Base-by-base conservation (phyloP, 108 stramenopile species). In the Fragilaria radians region DNA sequence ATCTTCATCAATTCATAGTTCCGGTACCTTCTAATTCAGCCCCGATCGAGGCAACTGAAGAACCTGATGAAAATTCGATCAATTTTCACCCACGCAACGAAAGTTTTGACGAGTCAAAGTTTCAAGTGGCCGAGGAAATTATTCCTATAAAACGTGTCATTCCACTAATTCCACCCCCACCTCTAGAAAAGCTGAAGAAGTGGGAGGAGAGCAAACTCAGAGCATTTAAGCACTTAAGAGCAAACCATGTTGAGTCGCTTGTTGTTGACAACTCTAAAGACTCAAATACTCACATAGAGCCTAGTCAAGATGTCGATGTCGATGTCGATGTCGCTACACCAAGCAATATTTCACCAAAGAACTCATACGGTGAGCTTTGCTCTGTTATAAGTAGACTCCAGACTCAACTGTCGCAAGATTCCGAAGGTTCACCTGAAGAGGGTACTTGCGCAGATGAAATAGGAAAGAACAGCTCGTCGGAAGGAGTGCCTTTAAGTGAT, bases 181-280 rank as follows among this genome's bases (percentile, higher is more conserved):
- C 82, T 9, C 69, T 70, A 32, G 85, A 80, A 29, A 86, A 83
- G 51, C 29, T 86, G 18, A 69, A 65, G 42, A 72, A 76, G 45
- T 86, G 80, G 82, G 73, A 79, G 59, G 71, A 73, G 48, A 60
- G 57, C 18, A 78, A 74, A 48, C 48, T 31, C 22, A 26, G 45
- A 3, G 57, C 66, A 3, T 48, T 31, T n/a, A 36, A 58, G 4
- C 54, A 62, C 32, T 47, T 66, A 18, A 61, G 46, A 3, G 49
- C 57, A 46, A 32, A 61, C 14, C 36, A 42, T 11, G 14, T 11
- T 42, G 14, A 42, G 11, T 7, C 36, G 36, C 36, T 7, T 7
- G 14, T 14, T 11, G 36, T 42, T 14, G 14, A 42, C 14, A 42
- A 42, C 36, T 14, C 36, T 14, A 42, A 42, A 7, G 36, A 11